Conservation (phyloP, 768 basidiomycete species). For the Pisolithus sp. region DNA sequence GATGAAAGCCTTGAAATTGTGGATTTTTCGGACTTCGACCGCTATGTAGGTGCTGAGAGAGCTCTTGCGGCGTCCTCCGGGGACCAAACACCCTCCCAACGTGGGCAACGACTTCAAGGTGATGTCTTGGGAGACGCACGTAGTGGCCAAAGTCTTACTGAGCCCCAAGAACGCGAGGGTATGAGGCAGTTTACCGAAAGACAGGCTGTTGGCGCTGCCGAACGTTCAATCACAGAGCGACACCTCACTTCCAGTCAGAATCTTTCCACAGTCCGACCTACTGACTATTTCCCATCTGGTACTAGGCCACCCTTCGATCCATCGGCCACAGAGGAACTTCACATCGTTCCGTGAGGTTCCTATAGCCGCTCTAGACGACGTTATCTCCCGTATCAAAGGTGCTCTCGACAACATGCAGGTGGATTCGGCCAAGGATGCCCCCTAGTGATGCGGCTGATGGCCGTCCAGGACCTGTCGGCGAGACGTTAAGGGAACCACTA, state of each 20-base stretch:
- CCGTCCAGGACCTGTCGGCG: slow-evolving; percentile 15
- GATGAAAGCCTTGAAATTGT: slow-evolving; percentile 72
- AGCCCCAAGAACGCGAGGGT: slow-evolving; percentile 40
- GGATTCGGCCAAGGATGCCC: slow-evolving; percentile 25
- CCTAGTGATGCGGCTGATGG: slow-evolving; percentile 16
- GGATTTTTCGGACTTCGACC: slow-evolving; percentile 72
- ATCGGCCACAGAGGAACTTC: slow-evolving; percentile 18
- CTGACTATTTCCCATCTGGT: slow-evolving; percentile 5
- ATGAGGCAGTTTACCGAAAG: slow-evolving; percentile 12
- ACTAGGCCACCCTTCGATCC: slow-evolving; percentile 13
- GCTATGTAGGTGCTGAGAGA: slow-evolving; percentile 47
- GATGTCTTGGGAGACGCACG: slow-evolving; percentile 64
- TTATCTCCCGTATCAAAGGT: slow-evolving; percentile 82
- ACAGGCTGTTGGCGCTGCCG: slow-evolving; percentile 6
- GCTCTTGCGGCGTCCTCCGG: slow-evolving; percentile 7
- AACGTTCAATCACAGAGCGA: neutral
- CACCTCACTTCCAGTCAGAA: neutral
- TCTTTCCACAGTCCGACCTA: neutral
- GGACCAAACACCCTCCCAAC: slow-evolving; percentile 20
- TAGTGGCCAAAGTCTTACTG: slow-evolving; percentile 30
- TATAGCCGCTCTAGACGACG: slow-evolving; percentile 75
- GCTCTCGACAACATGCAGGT: slow-evolving; percentile 66
- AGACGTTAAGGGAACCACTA: slow-evolving; percentile 13
- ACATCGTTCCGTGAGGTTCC: slow-evolving; percentile 40
- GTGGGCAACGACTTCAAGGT: slow-evolving; percentile 51